Evolutionary conservation across 208 protist species (phyloP).

Genomic region (Tritrichomonas musculus): DNA sequence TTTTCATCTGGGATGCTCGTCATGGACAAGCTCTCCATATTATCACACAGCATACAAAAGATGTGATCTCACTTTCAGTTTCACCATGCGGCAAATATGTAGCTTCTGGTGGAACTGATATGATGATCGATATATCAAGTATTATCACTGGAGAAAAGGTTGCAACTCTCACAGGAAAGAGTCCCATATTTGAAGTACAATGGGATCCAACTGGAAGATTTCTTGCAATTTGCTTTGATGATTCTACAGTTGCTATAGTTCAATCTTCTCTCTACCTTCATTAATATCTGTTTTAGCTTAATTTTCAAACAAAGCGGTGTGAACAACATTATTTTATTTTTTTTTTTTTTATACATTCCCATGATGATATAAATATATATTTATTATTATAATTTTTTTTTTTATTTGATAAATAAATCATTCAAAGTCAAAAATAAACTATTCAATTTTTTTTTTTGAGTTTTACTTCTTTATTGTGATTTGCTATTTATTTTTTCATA

Average conservation of each 20-base stretch:
- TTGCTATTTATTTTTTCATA: too few species aligned
- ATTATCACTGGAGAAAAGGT: not conserved
- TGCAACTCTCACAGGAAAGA: not conserved
- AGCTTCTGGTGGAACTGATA: not conserved
- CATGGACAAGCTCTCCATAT: not conserved
- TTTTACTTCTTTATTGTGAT: too few species aligned
- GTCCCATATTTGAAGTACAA: not conserved
- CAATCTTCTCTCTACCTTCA: not conserved
- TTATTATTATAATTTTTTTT: too few species aligned
- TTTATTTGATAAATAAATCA: too few species aligned
- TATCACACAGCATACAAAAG: not conserved
- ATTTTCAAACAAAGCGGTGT: too few species aligned
- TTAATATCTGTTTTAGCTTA: too few species aligned
- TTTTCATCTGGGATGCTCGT: not conserved
- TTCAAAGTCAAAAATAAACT: too few species aligned
- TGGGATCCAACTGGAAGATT: not conserved
- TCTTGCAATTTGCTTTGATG: not conserved
- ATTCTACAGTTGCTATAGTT: not conserved
- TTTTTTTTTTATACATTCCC: too few species aligned
- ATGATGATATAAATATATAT: too few species aligned
- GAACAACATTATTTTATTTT: too few species aligned
- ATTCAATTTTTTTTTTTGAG: too few species aligned
- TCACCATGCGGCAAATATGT: not conserved
- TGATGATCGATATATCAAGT: not conserved
- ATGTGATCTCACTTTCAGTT: not conserved